phyloP scores from a whole-genome alignment of 164 flowering plant species.

The Cinnamomum micranthum region DNA sequence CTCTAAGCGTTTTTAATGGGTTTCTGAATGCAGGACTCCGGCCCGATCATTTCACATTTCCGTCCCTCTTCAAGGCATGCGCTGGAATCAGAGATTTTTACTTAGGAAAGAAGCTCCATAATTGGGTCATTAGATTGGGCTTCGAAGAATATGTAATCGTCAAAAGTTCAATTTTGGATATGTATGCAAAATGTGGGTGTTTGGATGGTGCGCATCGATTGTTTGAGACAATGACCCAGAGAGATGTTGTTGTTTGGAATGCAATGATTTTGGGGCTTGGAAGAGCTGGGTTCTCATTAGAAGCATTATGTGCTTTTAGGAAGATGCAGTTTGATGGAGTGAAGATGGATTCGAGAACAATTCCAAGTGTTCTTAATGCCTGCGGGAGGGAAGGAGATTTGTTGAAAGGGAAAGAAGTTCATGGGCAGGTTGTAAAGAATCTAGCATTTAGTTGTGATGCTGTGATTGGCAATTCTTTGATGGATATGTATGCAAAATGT shows the following conservation, averaged over 20 bases:
- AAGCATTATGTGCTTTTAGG: constrained; percentile 36
- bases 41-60: constrained; percentile 52
- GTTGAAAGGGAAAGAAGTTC: constrained; percentile 53
- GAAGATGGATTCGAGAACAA: constrained; percentile 34
- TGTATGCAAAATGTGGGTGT: constrained; percentile 38
- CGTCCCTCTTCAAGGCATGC: constrained; percentile 38
- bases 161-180: constrained; percentile 36
- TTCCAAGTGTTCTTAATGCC: constrained; percentile 43
- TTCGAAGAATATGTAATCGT: constrained; percentile 39
- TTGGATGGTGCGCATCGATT: constrained; percentile 29
- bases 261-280: constrained; percentile 43
- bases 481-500: constrained; percentile 71
- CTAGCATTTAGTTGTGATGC: constrained; percentile 26
- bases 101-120: constrained; percentile 29
- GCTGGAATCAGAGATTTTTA: constrained; percentile 10
- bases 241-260: constrained; percentile 50
- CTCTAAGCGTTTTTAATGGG: constrained; percentile 24
- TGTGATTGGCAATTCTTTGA: constrained; percentile 49
- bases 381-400: constrained; percentile 48
- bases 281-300: constrained; percentile 32
- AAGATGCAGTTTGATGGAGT: constrained; percentile 37
- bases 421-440: constrained; percentile 36
- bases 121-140: constrained; percentile 41
- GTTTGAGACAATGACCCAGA: constrained; percentile 27
- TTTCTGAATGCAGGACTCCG: constrained; percentile 31